Evolutionary conservation across 306 rosid species (phyloP).

Genomic region (Dryas alaskensis): DNA sequence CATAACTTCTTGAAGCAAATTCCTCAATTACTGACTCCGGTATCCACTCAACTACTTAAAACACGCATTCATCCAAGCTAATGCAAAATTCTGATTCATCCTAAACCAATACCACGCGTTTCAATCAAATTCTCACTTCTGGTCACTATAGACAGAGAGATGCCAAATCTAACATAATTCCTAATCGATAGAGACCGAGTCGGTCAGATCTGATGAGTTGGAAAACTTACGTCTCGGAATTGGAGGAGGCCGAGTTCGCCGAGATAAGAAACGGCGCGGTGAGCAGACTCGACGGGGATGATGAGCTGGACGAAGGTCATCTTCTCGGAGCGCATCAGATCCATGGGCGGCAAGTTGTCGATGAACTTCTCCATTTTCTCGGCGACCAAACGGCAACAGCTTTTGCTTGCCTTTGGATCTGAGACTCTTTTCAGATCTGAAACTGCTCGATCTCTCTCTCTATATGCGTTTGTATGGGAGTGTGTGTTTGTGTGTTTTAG

Average conservation of each 20-base stretch:
- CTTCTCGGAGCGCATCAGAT: slow-evolving; percentile 99
- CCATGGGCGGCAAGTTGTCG: slow-evolving; percentile 79
- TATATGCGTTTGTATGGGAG: slow-evolving; percentile 14
- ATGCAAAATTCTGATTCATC: neutral
- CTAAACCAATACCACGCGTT: neutral
- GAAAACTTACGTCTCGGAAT: slow-evolving; percentile 76
- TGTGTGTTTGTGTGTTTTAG: slow-evolving; percentile 14
- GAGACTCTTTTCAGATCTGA: slow-evolving; percentile 46
- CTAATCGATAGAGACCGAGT: neutral
- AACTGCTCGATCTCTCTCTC: slow-evolving; percentile 2
- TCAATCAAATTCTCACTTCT: neutral
- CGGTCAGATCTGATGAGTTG: slow-evolving; percentile 28
- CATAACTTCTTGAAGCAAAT: neutral
- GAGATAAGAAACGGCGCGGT: slow-evolving; percentile 83
- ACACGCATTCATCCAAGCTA: neutral
- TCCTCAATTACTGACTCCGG: neutral
- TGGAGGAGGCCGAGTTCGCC: slow-evolving; percentile 97
- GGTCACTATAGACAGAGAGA: neutral
- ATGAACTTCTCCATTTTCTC: slow-evolving; percentile 74
- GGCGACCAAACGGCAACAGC: slow-evolving; percentile 40
- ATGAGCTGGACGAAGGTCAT: slow-evolving; percentile 96
- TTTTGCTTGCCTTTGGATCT: slow-evolving; percentile 3
- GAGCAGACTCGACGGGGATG: slow-evolving; percentile 91
- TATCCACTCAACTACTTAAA: neutral
- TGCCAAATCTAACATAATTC: slow-evolving; percentile 20